Base-by-base conservation (phyloP, 2,329 filamentous ascomycete species). In the Alternaria sp. region DNA sequence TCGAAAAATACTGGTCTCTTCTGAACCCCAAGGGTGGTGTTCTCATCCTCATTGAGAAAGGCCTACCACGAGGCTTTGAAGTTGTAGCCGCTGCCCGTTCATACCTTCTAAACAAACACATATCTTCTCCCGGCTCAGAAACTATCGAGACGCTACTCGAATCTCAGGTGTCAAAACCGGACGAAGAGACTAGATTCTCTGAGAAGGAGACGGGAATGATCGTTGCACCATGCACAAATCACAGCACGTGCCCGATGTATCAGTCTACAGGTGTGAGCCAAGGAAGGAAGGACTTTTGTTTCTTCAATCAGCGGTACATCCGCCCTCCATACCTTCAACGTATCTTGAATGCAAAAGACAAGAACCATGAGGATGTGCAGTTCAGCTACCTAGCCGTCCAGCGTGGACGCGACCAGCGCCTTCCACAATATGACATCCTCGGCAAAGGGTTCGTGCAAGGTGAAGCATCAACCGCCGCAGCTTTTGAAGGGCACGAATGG, bases 341-440 rank as follows among this genome's bases (percentile, higher is more conserved):
- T 50, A 86, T 98, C 50, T 83, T 96, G 19, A 87, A 88, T 17
- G 89, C 87, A 23, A 85, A 81, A 65, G 87, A 90, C 70, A 88
- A 88, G 67, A 97, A 97, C 77, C 92, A 96, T 75, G 95, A 97
- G 77, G 93, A 98, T 73, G 87, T 97, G 13, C 87, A 93, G 72
- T 99, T 94, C 81, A 96, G 92, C 77, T 99, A 97, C 77, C 76
- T 99, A 13, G 91, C 91, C 4, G 87, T 98, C 17, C 92, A 93
- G 74, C 90, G 94, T 19, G 96, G 96, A 7, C 84, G 88, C 11
- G 85, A 90, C 73, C 80, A 85, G 5, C 86, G 88, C 10, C 70
- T 74, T 7, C 64, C 76, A 0, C 46, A 76, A 19, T 67, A 78
- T 67, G 75, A 80, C 59, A 64, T 75, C 26, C 56, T 74, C 49